Conservation (phyloP, 2,329 filamentous ascomycete genomes). For the Cladorrhinum sp. region DNA sequence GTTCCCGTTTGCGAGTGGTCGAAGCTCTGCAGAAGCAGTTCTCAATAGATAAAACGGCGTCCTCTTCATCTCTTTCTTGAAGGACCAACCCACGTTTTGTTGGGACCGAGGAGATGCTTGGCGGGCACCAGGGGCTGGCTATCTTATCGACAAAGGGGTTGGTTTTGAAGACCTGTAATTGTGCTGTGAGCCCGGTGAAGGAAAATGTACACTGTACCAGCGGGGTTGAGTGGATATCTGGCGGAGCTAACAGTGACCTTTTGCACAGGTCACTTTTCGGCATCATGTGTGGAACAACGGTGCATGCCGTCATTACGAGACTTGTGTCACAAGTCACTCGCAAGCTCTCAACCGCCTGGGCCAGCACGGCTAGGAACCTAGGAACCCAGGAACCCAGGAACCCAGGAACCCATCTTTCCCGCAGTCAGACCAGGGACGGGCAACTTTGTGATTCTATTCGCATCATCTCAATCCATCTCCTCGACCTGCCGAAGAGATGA, state of each 20-base stretch:
- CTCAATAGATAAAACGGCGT: not conserved
- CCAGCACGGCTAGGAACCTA: too few species aligned
- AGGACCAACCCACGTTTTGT: conserved; percentile 12
- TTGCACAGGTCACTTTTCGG: not conserved
- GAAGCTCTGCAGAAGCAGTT: not conserved
- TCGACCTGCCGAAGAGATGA: too few species aligned
- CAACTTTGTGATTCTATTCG: not conserved
- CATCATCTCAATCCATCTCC: not conserved
- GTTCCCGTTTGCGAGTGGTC: not conserved
- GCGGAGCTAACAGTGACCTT: conserved; percentile 5
- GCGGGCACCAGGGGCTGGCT: conserved; percentile 8
- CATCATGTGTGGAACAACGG: not conserved
- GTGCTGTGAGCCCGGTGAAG: not conserved
- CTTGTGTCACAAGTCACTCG: conserved; percentile 2
- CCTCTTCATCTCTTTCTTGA: not conserved
- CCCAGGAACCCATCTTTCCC: too few species aligned
- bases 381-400: not conserved
- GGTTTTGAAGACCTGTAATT: not conserved
- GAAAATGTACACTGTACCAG: not conserved
- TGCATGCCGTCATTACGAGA: conserved; percentile 7
- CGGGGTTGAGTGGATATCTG: not conserved
- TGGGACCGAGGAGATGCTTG: conserved; percentile 14
- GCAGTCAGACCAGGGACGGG: not conserved
- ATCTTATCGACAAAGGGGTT: not conserved
- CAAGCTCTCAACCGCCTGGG: not conserved